phyloP scores from a whole-genome alignment of 768 basidiomycete genomes.

The Antrodiella citrinella region DNA sequence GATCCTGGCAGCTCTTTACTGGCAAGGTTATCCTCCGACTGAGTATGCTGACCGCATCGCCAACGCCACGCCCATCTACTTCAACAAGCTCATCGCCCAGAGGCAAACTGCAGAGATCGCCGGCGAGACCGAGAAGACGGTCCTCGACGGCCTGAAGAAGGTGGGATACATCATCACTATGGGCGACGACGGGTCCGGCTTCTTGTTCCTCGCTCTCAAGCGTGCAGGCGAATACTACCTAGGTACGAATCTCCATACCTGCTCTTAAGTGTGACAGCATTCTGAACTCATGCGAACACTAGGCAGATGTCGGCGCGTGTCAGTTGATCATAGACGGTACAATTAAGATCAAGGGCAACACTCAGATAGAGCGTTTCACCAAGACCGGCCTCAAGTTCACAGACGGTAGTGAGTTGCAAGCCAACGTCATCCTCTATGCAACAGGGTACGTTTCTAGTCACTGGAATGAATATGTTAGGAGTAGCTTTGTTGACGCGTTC shows the following conservation, averaged over 20 bases:
- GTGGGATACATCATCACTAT: background rate
- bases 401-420: slow-evolving; percentile 17
- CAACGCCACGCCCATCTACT: background rate
- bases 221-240: slow-evolving; percentile 3
- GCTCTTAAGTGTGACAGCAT: too few species aligned
- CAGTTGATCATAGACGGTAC: slow-evolving; percentile 36
- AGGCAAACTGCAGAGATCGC: background rate
- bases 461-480: background rate
- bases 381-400: slow-evolving; percentile 14
- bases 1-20: background rate
- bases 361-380: slow-evolving; percentile 29
- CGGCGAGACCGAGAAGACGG: background rate
- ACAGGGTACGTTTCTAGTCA: slow-evolving; percentile 11
- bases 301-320: slow-evolving; percentile 34
- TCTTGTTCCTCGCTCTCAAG: background rate
- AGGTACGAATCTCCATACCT: background rate
- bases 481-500: background rate
- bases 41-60: background rate
- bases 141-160: background rate
- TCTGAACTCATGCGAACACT: too few species aligned
- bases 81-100: background rate
- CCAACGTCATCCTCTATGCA: slow-evolving; percentile 23
- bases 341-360: slow-evolving; percentile 39
- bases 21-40: background rate
- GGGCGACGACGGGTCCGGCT: background rate